A percentile compares a stretch with the other conserved stretches of the same genome.
phyloP scores from a whole-genome alignment of 2,329 filamentous ascomycete species.

The Aspergillus ruber region DNA sequence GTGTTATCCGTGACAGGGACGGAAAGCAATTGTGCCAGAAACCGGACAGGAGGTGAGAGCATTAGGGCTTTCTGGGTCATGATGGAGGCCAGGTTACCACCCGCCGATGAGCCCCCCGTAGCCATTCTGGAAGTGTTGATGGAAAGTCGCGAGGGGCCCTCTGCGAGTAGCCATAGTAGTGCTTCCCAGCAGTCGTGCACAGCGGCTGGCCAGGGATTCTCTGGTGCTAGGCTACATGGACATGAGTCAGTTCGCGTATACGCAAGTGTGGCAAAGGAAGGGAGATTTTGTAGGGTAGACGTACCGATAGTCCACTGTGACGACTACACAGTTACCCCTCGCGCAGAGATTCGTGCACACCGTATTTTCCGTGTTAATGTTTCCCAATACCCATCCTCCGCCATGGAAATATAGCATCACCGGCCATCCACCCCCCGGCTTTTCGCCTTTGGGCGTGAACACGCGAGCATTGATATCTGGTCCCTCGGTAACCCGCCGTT shows the following conservation, averaged over 20 bases:
- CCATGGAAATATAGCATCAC: conserved; percentile 53
- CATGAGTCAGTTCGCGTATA: background rate
- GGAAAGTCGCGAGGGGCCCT: conserved; percentile 29
- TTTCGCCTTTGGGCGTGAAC: conserved; percentile 45
- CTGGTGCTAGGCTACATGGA: conserved; percentile 46
- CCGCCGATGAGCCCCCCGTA: conserved; percentile 48
- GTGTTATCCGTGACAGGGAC: conserved; percentile 57
- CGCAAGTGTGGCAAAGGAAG: background rate
- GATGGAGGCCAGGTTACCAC: conserved; percentile 48
- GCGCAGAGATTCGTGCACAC: conserved; percentile 51
- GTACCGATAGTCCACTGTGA: conserved; percentile 52
- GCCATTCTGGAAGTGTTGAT: conserved; percentile 43
- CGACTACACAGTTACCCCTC: conserved; percentile 46
- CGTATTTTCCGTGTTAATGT: conserved; percentile 53
- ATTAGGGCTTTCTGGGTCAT: conserved; percentile 47
- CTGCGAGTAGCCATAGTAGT: conserved; percentile 43
- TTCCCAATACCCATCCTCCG: conserved; percentile 54
- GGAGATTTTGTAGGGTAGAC: conserved; percentile 1
- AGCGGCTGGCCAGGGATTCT: conserved; percentile 51
- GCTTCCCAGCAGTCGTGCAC: conserved; percentile 54
- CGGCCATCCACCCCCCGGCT: conserved; percentile 47
- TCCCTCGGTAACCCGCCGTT: conserved; percentile 41
- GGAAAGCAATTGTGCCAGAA: conserved; percentile 48
- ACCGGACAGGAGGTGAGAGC: conserved; percentile 32
- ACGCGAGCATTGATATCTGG: conserved; percentile 44